Base-by-base conservation (phyloP, 345 rosid species). In the Melaleuca alternifolia region DNA sequence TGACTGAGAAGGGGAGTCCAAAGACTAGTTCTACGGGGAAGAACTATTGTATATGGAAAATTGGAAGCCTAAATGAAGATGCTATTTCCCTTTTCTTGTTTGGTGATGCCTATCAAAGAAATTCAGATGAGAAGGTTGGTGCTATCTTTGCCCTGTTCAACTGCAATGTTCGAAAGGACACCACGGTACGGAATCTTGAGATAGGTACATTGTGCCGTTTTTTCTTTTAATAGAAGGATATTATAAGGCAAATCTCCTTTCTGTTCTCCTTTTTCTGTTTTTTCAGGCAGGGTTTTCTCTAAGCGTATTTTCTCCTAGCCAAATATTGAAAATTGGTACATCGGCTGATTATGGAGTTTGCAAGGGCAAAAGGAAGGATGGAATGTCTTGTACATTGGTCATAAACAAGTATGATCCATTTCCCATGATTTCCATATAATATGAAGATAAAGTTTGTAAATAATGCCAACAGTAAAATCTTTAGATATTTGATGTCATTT, bases 261-360 rank as follows among this genome's bases (percentile, higher is more conserved):
- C 24, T 71, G 79, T 56, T 53, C 57, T 10, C 21, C 87, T 87
- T 54, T 75, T 30, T 50, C 56, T 85, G 84, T 54, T 87, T 77
- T 90, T 88, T 61, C 91, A 95, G 98, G 98, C 96, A 33, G 96
- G 94, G 37, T 94, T 94, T 90, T 94, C 98, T 71, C 90, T 96
- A 91, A 97, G 95, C 87, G 91, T 92, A 57, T 90, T 85, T 89
- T 93, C 96, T 15, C 87, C 95, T 52, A 92, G 89, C 86, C 98
- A 96, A 90, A 90, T 96, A 81, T 59, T 96, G 13, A 97, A 94
- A 87, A 93, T 97, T 54, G 98, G 99, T 79, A 89, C 92, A 57
- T 96, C 98, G 0, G 94, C 88, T 86, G 99, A 96, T 89, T 94
- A 94, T 92, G 98, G 98, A 87, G 95, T 93, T 92, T 96, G 99